Evolutionary conservation across 768 basidiomycete genomes (phyloP), one percentile per base, ranked within the genome.

Genomic region (Porpolomopsis calyptriformis): DNA sequence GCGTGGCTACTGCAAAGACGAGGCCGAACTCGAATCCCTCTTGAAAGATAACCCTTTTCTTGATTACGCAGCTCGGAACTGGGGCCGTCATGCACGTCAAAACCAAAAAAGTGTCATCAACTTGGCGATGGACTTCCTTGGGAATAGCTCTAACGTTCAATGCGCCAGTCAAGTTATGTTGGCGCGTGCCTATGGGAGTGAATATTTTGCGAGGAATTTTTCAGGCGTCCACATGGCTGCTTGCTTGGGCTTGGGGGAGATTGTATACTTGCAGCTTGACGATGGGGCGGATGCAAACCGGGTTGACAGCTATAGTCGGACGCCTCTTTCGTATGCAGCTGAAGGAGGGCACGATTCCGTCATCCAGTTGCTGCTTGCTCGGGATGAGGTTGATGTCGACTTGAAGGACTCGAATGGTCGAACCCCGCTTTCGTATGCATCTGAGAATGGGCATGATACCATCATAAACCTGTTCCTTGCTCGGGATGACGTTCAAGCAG

Each of bases 1-100:
- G n/a, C n/a, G n/a, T n/a, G n/a, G n/a, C 14, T 4, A 22, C 14
- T 33, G 4, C 46, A 4, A 27, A n/a, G 5, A 31, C 19, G 2
- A 40, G 12, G 26, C 10, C 14, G 37, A 31, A 18, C 10, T 47
- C 2, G 2, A 33, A 26, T 18, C 8, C 25, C 20, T 22, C 19
- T 27, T 47, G 18, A 7, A 40, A 19, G 4, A 35, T 24, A 26
- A 47, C 29, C 19, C 36, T 29, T 24, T 50, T 1, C 19, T 50
- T 27, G 38, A 41, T 7, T 51, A 51, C 20, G 49, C 46, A 12
- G 41, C 34, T 43, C 24, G 22, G 27, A 22, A 48, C 20, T 51
- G 49, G 49, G 39, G 46, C 29, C 35, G 48, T 43, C 46, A 48
- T 37, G 49, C 49, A 41, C 34, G 49, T 24, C 23, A 38, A 14